Evolutionary conservation across 352 stramenopile species (phyloP).

Genomic region (Phytopythium chamaehyphon): DNA sequence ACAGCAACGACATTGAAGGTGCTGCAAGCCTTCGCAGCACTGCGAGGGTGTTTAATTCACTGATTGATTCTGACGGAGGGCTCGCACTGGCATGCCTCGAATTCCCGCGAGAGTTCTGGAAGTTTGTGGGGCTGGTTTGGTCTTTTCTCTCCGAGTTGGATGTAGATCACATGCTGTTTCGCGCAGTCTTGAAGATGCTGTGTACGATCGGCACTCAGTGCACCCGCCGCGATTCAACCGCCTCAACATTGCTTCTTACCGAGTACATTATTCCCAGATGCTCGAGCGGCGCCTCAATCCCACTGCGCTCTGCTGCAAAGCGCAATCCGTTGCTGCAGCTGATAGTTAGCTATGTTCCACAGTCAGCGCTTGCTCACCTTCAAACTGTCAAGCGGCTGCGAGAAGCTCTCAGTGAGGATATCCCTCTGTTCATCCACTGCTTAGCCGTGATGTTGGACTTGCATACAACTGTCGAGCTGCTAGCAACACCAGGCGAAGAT

Average conservation of each 20-base stretch:
- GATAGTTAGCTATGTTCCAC: constrained; percentile 54
- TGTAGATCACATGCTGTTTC: constrained; percentile 41
- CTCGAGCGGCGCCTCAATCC: constrained; percentile 10
- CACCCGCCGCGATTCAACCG: constrained; percentile 35
- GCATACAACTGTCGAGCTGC: constrained; percentile 53
- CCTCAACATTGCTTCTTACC: constrained; percentile 41
- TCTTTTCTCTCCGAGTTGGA: constrained; percentile 50
- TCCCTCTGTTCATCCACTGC: constrained; percentile 73
- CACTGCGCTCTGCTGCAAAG: constrained; percentile 34
- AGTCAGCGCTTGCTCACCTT: constrained; percentile 53
- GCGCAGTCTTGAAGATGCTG: constrained; percentile 25
- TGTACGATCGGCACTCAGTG: constrained; percentile 37
- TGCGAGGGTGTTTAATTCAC: constrained; percentile 34
- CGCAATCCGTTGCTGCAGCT: constrained; percentile 50
- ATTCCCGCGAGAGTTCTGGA: constrained; percentile 82
- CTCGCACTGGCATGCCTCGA: constrained; percentile 63
- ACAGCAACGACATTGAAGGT: constrained; percentile 28
- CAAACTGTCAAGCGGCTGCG: constrained; percentile 76
- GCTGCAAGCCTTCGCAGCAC: too few relatives aligned
- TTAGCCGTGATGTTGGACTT: constrained; percentile 68
- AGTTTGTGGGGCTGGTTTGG: constrained; percentile 46
- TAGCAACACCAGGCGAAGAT: not conserved
- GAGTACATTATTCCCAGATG: constrained; percentile 57
- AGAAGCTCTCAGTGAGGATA: constrained; percentile 50
- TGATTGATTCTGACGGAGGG: constrained; percentile 49